phyloP scores from a whole-genome alignment of 805 yeast genomes.

The Kuraishia capsulata region DNA sequence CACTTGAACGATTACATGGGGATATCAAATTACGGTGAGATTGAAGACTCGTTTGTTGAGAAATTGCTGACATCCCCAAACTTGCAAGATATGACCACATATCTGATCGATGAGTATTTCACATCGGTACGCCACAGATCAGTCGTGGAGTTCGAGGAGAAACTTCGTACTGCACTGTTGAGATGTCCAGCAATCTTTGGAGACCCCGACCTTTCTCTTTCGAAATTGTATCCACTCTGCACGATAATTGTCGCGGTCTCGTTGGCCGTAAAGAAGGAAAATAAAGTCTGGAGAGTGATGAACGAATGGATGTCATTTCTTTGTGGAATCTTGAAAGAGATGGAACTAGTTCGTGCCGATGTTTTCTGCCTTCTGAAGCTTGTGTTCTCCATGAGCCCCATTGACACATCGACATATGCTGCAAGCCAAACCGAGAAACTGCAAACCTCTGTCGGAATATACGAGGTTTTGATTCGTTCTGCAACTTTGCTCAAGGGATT shows the following conservation, averaged over 20 bases:
- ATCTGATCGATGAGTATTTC: not conserved
- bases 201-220: not conserved
- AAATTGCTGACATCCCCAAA: not conserved
- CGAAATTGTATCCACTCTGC: not conserved
- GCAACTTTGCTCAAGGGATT: not conserved
- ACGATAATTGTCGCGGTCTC: not conserved
- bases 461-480: not conserved
- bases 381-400: not conserved
- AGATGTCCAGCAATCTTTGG: not conserved
- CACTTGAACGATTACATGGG: not conserved
- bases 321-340: not conserved
- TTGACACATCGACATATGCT: too few species aligned
- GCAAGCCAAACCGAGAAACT: too few species aligned
- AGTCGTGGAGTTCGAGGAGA: not conserved
- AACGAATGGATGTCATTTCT: not conserved
- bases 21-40: not conserved
- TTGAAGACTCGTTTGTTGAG: not conserved
- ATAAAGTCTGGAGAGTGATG: not conserved
- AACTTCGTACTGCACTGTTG: not conserved
- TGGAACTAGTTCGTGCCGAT: not conserved
- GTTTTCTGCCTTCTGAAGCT: not conserved
- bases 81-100: not conserved
- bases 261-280: not conserved
- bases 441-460: too few species aligned
- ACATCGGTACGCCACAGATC: not conserved